A percentile compares a stretch with the other conserved stretches of the same genome.
Evolutionary conservation across 495 filamentous ascomycete species (phyloP).

Genomic region (Halenospora varia): DNA sequence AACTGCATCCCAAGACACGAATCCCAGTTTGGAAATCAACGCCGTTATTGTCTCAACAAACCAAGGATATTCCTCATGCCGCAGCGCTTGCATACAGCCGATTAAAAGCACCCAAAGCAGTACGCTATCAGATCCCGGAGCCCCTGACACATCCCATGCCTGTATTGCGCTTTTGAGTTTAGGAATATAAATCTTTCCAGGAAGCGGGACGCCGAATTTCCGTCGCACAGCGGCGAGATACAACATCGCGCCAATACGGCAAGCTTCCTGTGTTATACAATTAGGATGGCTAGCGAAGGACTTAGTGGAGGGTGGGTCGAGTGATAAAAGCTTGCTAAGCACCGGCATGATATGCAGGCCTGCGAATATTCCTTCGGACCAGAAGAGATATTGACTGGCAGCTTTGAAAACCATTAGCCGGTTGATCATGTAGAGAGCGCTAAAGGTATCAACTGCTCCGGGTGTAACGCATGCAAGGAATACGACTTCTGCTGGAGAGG

Average conservation of each 20-base stretch:
- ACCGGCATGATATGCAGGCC: constrained; percentile 6
- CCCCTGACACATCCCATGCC: not conserved
- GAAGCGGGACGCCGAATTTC: not conserved
- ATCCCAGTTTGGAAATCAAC: not conserved
- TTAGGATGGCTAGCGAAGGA: too few relatives aligned
- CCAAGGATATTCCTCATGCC: constrained; percentile 3
- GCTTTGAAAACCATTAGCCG: not conserved
- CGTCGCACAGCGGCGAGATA: constrained; percentile 4
- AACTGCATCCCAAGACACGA: constrained; percentile 1
- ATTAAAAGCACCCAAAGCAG: constrained; percentile 12
- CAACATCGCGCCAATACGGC: not conserved
- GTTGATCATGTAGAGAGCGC: constrained; percentile 1
- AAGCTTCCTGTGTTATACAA: not conserved
- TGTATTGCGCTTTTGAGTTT: not conserved
- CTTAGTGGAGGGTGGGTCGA: too few relatives aligned
- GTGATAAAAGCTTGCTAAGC: constrained; percentile 3
- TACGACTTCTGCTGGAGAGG: too few relatives aligned
- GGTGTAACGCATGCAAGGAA: not conserved
- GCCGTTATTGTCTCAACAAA: not conserved
- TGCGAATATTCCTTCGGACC: constrained; percentile 12
- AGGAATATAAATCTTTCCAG: not conserved
- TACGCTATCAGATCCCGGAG: not conserved
- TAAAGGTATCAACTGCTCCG: not conserved
- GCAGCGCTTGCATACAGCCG: not conserved
- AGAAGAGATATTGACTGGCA: not conserved